Conservation (phyloP, 192 early-diverging fungal genomes). For the Backusella tuberculispora region DNA sequence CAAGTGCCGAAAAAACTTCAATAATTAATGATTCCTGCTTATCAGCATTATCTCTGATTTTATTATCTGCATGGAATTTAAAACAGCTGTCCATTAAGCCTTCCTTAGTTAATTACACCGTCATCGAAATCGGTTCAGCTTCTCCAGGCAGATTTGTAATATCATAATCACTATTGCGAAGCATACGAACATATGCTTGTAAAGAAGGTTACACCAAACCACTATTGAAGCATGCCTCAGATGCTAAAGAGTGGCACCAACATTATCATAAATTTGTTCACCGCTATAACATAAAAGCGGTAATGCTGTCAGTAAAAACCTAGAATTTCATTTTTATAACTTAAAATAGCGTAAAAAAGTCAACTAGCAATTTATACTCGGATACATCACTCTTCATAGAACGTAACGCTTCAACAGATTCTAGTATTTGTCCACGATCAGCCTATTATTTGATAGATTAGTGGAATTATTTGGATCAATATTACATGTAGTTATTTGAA, state of each 20-base stretch:
- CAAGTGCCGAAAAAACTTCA: too few relatives aligned
- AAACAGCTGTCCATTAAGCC: too few relatives aligned
- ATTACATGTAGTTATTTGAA: too few relatives aligned
- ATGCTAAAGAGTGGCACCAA: neutral
- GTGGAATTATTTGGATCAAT: too few relatives aligned
- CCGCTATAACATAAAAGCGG: neutral
- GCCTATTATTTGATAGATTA: too few relatives aligned
- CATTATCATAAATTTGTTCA: conserved; percentile 11
- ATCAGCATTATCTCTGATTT: too few relatives aligned
- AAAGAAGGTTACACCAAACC: neutral
- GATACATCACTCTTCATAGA: neutral
- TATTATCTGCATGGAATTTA: too few relatives aligned
- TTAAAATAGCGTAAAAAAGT: neutral
- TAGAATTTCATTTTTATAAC: neutral
- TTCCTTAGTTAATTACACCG: neutral
- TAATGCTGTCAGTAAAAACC: neutral
- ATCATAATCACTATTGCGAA: neutral
- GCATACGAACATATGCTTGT: neutral
- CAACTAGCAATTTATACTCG: neutral
- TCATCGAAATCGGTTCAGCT: neutral
- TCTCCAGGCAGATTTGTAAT: neutral
- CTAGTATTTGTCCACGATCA: too few relatives aligned
- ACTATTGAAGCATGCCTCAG: neutral
- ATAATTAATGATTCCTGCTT: too few relatives aligned
- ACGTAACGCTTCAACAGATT: too few relatives aligned